Percentiles rank a stretch among this genome's conserved stretches.
phyloP scores from a whole-genome alignment of 1,284 basidiomycete species.

The Rhizopogon parksii region DNA sequence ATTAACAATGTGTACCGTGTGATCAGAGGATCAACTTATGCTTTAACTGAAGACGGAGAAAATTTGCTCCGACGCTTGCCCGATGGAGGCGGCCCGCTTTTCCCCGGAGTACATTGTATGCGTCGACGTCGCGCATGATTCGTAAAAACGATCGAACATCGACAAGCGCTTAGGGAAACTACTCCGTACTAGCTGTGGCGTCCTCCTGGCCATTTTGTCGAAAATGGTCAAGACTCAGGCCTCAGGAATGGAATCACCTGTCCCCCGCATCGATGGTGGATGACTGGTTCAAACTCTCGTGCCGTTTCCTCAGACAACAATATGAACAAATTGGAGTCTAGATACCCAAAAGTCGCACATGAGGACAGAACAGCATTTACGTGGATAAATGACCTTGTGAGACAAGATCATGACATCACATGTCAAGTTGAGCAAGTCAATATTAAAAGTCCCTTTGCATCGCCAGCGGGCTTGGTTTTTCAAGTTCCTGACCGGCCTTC shows the following conservation, averaged over 20 bases:
- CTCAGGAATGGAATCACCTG: too few relatives aligned
- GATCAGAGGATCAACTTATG: neutral
- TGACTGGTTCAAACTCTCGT: too few relatives aligned
- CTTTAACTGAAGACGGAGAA: too few relatives aligned
- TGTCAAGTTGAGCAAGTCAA: neutral
- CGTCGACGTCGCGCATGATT: neutral
- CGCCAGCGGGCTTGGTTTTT: neutral
- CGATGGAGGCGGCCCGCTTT: neutral
- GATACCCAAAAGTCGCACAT: too few relatives aligned
- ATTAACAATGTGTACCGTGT: too few relatives aligned
- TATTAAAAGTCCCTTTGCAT: neutral
- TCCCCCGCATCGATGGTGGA: too few relatives aligned
- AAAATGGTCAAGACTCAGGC: too few relatives aligned
- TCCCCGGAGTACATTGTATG: neutral
- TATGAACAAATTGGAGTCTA: too few relatives aligned
- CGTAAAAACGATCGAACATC: neutral
- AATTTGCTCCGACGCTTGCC: neutral
- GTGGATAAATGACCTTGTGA: neutral
- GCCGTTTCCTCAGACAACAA: too few relatives aligned
- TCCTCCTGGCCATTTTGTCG: too few relatives aligned
- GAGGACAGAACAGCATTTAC: neutral
- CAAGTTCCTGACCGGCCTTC: neutral
- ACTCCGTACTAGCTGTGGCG: too few relatives aligned
- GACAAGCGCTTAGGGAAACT: too few relatives aligned
- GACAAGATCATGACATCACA: neutral